Evolutionary conservation across 2,329 filamentous ascomycete species (phyloP).

Genomic region (Penicillium sp.): DNA sequence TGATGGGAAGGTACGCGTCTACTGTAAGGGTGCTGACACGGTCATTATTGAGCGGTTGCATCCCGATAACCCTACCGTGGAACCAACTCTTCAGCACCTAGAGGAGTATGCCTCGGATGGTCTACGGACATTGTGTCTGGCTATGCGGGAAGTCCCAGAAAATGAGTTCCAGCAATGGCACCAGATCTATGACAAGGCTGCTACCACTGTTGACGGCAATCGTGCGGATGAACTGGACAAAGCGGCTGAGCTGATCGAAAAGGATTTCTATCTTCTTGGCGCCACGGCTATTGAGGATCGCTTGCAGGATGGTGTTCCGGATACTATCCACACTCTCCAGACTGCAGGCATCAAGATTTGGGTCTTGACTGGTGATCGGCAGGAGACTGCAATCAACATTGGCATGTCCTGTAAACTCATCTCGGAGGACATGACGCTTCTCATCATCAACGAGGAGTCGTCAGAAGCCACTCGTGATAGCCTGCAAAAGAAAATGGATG

Average conservation of each 20-base stretch:
- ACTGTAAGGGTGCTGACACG: constrained; percentile 96
- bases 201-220: constrained; percentile 87
- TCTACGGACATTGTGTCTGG: constrained; percentile 87
- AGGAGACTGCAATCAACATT: constrained; percentile 99
- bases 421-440: constrained; percentile 95
- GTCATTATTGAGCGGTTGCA: constrained; percentile 91
- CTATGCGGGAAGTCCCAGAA: constrained; percentile 89
- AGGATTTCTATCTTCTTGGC: constrained; percentile 84
- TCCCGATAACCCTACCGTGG: constrained; percentile 79
- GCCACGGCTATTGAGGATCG: constrained; percentile 97
- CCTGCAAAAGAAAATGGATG: constrained; percentile 87
- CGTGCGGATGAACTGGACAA: constrained; percentile 95
- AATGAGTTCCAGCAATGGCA: constrained; percentile 86
- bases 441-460: constrained; percentile 92
- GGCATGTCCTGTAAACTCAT: constrained; percentile 99
- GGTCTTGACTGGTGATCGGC: constrained; percentile 95
- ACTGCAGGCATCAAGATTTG: constrained; percentile 97
- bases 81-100: constrained; percentile 88
- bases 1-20: constrained; percentile 89
- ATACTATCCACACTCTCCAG: constrained; percentile 96
- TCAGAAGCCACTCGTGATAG: constrained; percentile 80
- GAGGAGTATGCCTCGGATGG: constrained; percentile 98
- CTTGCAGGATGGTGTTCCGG: constrained; percentile 93
- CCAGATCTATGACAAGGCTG: constrained; percentile 79
- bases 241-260: constrained; percentile 92